Percentiles rank a stretch among this genome's conserved stretches.
Conservation (phyloP, 2,329 filamentous ascomycete species). For the Epichloe sibirici region DNA sequence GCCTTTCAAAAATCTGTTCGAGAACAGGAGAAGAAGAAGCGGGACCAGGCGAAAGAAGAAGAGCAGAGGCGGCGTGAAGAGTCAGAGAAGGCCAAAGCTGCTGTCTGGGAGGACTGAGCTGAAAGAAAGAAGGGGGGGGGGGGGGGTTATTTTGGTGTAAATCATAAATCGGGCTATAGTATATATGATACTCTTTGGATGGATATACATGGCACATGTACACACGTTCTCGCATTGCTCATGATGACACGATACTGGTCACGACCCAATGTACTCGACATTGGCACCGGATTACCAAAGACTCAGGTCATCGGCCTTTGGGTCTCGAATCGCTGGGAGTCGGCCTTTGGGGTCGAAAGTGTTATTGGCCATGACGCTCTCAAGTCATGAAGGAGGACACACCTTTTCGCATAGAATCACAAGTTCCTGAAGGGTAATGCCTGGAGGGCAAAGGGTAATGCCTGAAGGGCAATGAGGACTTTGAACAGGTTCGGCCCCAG, state of each 20-base stretch:
- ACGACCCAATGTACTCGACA: conserved; percentile 16
- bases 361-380: too few relatives aligned
- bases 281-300: conserved; percentile 18
- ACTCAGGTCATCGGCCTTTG: conserved; percentile 18
- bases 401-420: too few relatives aligned
- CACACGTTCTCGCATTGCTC: too few relatives aligned
- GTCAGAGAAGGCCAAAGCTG: conserved; percentile 63
- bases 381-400: too few relatives aligned
- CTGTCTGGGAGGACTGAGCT: conserved; percentile 69
- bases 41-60: conserved; percentile 59
- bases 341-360: too few relatives aligned
- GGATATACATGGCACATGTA: too few relatives aligned
- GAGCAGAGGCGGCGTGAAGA: conserved; percentile 48
- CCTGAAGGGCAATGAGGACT: conserved; percentile 10
- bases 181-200: conserved; percentile 11
- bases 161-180: not conserved
- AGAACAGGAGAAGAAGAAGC: conserved; percentile 70
- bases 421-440: too few relatives aligned
- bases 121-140: not conserved
- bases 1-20: conserved; percentile 74
- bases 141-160: not conserved
- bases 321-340: conserved; percentile 20
- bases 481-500: conserved; percentile 21
- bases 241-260: conserved; percentile 7
- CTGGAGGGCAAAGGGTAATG: too few relatives aligned